phyloP scores from a whole-genome alignment of 345 rosid species.

The Mangifera indica region DNA sequence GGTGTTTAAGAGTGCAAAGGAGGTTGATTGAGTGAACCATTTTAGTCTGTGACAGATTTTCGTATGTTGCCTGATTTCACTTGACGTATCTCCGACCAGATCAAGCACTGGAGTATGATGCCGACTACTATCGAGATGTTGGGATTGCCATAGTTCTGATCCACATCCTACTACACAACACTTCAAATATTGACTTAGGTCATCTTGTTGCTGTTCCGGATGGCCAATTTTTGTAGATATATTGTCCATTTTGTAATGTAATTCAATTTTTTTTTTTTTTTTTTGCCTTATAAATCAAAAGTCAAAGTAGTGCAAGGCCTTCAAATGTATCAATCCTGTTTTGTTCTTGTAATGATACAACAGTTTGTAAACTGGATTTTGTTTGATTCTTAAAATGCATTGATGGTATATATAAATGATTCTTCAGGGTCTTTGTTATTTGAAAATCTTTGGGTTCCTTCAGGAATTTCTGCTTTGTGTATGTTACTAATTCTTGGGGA shows the following conservation, averaged over 20 bases:
- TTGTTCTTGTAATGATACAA: constrained; percentile 7
- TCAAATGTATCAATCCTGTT: constrained; percentile 3
- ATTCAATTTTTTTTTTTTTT: constrained; percentile 13
- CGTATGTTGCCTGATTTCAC: constrained; percentile 22
- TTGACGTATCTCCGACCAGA: constrained; percentile 18
- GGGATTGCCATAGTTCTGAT: constrained; percentile 20
- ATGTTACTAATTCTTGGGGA: no score
- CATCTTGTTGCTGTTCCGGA: constrained; percentile 19
- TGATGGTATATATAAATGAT: background rate
- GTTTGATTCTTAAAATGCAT: constrained; percentile 11
- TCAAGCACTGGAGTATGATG: background rate
- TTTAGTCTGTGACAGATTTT: constrained; percentile 30
- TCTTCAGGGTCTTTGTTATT: no score
- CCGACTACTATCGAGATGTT: constrained; percentile 3
- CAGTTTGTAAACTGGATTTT: constrained; percentile 10
- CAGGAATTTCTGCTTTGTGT: no score
- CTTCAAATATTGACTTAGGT: constrained; percentile 29
- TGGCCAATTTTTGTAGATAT: constrained; percentile 33
- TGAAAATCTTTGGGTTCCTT: no score
- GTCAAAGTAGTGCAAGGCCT: background rate
- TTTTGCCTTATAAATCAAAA: background rate
- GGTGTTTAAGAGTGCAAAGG: constrained; percentile 57
- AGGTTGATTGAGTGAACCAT: constrained; percentile 34
- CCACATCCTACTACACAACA: constrained; percentile 15
- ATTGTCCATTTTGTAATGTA: constrained; percentile 33